Percentiles rank a stretch among this genome's conserved stretches.
Conservation (phyloP, 768 basidiomycete genomes). For the Kwoniella heveanensis region DNA sequence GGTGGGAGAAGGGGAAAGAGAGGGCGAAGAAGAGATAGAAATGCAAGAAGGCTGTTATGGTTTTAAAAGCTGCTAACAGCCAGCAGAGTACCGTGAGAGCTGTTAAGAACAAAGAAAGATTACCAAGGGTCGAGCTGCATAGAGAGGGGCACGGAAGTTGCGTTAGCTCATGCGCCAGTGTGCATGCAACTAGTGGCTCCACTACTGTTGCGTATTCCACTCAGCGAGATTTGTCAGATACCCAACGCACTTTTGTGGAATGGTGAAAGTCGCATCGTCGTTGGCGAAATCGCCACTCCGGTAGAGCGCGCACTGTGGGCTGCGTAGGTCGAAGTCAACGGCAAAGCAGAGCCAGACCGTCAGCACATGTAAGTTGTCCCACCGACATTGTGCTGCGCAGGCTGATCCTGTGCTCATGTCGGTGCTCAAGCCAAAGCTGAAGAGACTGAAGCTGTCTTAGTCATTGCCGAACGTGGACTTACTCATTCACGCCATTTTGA, state of each 20-base stretch:
- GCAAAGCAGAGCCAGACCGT: too few relatives aligned
- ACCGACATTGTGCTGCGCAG: too few relatives aligned
- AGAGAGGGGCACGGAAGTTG: too few relatives aligned
- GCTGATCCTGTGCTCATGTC: too few relatives aligned
- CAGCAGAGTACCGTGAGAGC: conserved; percentile 36
- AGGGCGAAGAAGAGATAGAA: conserved; percentile 48
- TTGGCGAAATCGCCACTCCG: conserved; percentile 14
- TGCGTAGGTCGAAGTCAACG: too few relatives aligned
- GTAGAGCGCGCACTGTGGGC: conserved; percentile 13
- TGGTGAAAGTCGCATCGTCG: conserved; percentile 1
- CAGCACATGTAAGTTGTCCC: too few relatives aligned
- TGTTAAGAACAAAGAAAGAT: conserved; percentile 22
- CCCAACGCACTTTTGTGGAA: conserved; percentile 15
- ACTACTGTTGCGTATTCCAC: too few relatives aligned
- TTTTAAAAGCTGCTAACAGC: conserved; percentile 30
- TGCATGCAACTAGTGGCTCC: too few relatives aligned
- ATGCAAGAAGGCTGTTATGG: conserved; percentile 37
- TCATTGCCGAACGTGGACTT: neutral
- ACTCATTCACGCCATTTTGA: conserved; percentile 1
- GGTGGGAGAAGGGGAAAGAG: conserved; percentile 37
- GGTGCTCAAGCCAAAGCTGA: too few relatives aligned
- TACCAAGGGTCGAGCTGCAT: conserved; percentile 23
- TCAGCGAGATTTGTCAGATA: too few relatives aligned
- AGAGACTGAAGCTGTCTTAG: too few relatives aligned
- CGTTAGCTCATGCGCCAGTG: too few relatives aligned